Evolutionary conservation across 2,329 filamentous ascomycete genomes (phyloP), one percentile per base, ranked within the genome.

Genomic region (Corinectria fuckeliana): DNA sequence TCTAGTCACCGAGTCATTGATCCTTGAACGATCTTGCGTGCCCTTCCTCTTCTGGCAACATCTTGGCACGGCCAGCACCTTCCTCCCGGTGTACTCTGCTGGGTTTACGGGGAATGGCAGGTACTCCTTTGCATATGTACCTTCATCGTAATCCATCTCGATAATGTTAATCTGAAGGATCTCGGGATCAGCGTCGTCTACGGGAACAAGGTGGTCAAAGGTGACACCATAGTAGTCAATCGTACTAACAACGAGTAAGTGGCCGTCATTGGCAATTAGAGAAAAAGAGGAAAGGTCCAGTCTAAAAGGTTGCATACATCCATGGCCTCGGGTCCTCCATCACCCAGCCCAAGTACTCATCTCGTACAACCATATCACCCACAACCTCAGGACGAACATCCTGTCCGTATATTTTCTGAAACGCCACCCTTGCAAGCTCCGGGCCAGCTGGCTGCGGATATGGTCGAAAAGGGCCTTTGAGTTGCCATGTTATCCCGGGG

Each of bases 131-230:
- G 75, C 75, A 61, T 77, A 78, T 21, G 36, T 60, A 4, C 66
- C 70, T 1, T 59, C 52, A 50, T 70, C 66, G 13, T 57, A 68
- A 18, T 80, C 76, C 26, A 77, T 65, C 70, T 80, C 11, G 44
- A 77, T 65, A 49, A 81, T 78, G 42, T 78, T 79, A 42, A 80
- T 76, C 63, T 77, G 73, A n/a, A 80, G 60, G 1, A 78, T 75
- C 56, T 80, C 76, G n/a, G 75, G 77, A 59, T 76, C 65, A 25
- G 9, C 32, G 49, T 80, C 73, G 34, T 75, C 63, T 5, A 52
- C 11, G 2, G 74, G 73, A 47, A 79, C 75, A 30, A 74, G 67
- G 54, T 79, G 71, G 60, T 80, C 75, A 61, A 80, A 80, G 16
- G 75, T 78, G 38, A 79, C 73, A 26, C 76, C 72, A 56, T 79